Percentiles rank a stretch among this genome's conserved stretches.
Evolutionary conservation across 306 rosid species (phyloP).

Genomic region (Lotus japonicus): DNA sequence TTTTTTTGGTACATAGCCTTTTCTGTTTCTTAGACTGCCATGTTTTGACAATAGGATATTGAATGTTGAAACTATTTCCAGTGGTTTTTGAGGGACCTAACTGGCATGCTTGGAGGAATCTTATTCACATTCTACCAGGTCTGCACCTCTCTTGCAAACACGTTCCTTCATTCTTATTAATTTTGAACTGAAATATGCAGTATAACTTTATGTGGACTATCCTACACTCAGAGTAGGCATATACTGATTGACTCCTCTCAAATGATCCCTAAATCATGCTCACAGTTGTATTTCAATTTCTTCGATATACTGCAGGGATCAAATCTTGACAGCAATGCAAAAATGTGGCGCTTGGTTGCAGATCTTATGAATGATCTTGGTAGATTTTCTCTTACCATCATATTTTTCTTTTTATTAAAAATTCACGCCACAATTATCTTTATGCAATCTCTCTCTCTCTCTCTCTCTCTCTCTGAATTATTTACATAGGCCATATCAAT

Average conservation of each 20-base stretch:
- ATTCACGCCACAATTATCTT: not conserved
- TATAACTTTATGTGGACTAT: not conserved
- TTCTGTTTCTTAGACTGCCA: constrained; percentile 22
- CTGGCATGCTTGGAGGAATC: constrained; percentile 99
- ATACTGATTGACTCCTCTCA: constrained; percentile 5
- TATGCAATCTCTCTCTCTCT: not conserved
- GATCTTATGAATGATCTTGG: constrained; percentile 98
- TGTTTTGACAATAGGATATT: constrained; percentile 13
- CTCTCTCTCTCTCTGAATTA: too few relatives aligned
- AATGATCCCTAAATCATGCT: not conserved
- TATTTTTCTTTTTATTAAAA: not conserved
- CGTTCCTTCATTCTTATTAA: not conserved
- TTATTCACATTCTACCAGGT: constrained; percentile 97
- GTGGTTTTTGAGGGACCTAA: constrained; percentile 98
- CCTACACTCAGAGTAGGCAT: not conserved
- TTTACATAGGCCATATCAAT: not conserved
- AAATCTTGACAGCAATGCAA: constrained; percentile 93
- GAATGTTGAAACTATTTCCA: constrained; percentile 39
- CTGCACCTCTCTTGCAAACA: not conserved
- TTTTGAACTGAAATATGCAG: not conserved
- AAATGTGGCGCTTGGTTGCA: constrained; percentile 96
- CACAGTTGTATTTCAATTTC: not conserved
- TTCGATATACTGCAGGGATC: constrained; percentile 65
- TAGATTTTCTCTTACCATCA: constrained; percentile 22
- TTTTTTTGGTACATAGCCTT: not conserved